Evolutionary conservation across 2,329 filamentous ascomycete genomes (phyloP).

Genomic region (Nannizzia gypsea): DNA sequence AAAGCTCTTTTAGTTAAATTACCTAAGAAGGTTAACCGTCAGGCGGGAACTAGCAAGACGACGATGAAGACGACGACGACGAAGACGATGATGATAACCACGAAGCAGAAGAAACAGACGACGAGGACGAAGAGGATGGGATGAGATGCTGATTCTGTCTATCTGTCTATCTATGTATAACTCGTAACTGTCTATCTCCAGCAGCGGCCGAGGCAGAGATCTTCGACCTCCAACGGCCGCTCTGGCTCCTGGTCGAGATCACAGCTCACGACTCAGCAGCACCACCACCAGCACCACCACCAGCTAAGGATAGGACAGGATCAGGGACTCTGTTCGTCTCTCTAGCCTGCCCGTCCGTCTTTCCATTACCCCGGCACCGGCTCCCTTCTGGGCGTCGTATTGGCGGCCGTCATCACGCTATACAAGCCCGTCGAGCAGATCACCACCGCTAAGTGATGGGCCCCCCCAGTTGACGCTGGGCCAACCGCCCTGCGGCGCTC

Average conservation of each 20-base stretch:
- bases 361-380: constrained; percentile 2
- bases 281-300: not conserved
- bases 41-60: not conserved
- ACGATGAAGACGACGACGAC: not conserved
- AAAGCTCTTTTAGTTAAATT: too few relatives aligned
- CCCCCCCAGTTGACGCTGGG: not conserved
- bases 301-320: not conserved
- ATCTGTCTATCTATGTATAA: not conserved
- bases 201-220: too few relatives aligned
- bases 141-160: not conserved
- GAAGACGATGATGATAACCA: not conserved
- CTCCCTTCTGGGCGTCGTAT: not conserved
- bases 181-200: too few relatives aligned
- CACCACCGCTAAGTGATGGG: not conserved
- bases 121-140: too few relatives aligned
- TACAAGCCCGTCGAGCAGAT: not conserved
- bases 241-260: not conserved
- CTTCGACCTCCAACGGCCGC: too few relatives aligned
- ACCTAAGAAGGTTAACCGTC: not conserved
- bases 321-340: not conserved
- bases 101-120: not conserved
- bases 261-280: not conserved
- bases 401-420: not conserved
- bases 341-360: not conserved
- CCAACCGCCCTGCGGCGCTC: not conserved